Base-by-base conservation (phyloP, 768 basidiomycete species). In the Fomitopsis pulvina region DNA sequence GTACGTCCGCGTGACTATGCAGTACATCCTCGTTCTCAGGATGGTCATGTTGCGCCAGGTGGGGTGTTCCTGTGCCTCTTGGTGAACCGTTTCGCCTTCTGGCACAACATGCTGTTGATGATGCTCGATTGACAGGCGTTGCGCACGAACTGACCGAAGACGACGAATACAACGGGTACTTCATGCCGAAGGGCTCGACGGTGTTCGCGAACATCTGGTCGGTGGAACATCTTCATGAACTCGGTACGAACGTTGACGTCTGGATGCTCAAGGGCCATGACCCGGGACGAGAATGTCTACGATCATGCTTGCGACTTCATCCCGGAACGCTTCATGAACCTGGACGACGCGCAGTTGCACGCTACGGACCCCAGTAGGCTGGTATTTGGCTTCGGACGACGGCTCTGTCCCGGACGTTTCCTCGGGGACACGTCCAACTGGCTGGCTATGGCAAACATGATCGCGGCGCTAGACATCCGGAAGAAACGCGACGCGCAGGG, bases 331-430 rank as follows among this genome's bases (percentile, higher is more conserved):
- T 77, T 75, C 59, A 50, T 73, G 41, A 64, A 71, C 6, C 65
- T 70, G 38, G 57, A 64, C n/a, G 55, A 61, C 39, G 63, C 71
- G 28, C 66, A 67, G 20, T 52, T 52, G 11, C 53, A 55, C 6
- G 25, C 30, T 5, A 37, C 29, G 16, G 73, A 79, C 60, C 77
- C 79, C 27, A 65, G 70, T 28, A 70, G 71, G 27, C 58, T 77
- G 32, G 68, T 77, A n/a, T 82, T 80, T 55, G 80, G 79, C 8
- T 81, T 81, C 62, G 79, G 80, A 26, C 68, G 79, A 49, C 66
- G 59, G 59, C 57, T 20, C 45, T 82, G 79, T 53, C 77, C 79
- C 5, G 79, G 80, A 14, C 66, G 73, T 30, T 67, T 76, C 53
- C 71, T 81, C 41, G 79, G 74, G 3, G 73, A 77, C 45, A 55